phyloP scores from a whole-genome alignment of 441 rosid genomes.

The Erodium trifolium region DNA sequence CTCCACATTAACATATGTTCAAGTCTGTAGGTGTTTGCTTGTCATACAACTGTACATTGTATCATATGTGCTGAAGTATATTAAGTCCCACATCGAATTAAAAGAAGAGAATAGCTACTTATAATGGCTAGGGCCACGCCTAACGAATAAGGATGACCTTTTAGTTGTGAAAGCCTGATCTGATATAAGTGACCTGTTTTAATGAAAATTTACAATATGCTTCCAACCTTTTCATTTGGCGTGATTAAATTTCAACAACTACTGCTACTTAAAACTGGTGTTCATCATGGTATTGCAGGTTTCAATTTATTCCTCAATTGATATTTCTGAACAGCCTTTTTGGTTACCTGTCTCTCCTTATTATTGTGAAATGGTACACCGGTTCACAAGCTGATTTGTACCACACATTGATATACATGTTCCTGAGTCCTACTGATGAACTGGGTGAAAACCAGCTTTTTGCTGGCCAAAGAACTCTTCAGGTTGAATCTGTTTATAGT shows the following conservation, averaged over 20 bases:
- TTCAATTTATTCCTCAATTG: constrained; percentile 79
- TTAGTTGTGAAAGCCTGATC: no score
- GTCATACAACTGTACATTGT: neutral
- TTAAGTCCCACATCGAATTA: no score
- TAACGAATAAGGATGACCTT: no score
- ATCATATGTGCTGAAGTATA: neutral
- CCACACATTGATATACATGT: constrained; percentile 93
- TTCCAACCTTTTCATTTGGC: neutral
- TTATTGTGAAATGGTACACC: constrained; percentile 79
- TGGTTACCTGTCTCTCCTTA: constrained; percentile 78
- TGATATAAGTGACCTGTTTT: no score
- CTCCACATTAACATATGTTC: neutral
- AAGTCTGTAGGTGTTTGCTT: neutral
- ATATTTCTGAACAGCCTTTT: constrained; percentile 84
- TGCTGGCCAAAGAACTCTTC: constrained; percentile 53
- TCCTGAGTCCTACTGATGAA: constrained; percentile 84
- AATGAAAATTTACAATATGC: neutral
- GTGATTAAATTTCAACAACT: neutral
- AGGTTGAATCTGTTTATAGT: constrained; percentile 37
- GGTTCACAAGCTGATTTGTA: constrained; percentile 95
- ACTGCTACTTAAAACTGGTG: neutral
- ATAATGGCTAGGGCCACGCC: no score
- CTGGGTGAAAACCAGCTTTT: constrained; percentile 85
- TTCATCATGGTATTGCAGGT: constrained; percentile 37
- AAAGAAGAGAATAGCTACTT: no score